Evolutionary conservation across 2,329 filamentous ascomycete species (phyloP), one percentile per base, ranked within the genome.

Genomic region (Penicillium sp.): DNA sequence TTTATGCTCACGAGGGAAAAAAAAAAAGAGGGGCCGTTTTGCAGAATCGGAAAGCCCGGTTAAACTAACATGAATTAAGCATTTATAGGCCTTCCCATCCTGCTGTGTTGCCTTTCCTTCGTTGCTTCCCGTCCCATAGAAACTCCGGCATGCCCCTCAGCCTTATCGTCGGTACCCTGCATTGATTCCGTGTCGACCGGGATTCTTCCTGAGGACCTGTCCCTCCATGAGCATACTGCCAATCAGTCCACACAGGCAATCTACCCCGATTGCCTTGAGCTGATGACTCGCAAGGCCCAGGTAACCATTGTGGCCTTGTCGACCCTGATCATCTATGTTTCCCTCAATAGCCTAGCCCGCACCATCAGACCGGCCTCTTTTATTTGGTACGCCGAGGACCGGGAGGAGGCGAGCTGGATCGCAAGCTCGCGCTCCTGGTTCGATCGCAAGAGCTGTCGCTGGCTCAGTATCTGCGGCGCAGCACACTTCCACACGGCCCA

Each of bases 401-500:
- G 79, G 52, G 85, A 87, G 63, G 87, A 91, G 70, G 76, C 78
- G 56, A 77, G 75, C 63, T 93, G 90, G 90, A 84, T 93, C 48
- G 80, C 84, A 46, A 88, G 84, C 19, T 90, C 89, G 14, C 85
- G 85, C 37, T 87, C 87, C 67, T 93, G 88, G 83, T 73, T 88
- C 58, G 90, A 93, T 72, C 83, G 89, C 31, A 91, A 91, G 69
- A 79, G 86, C 8, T 96, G 92, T 71, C 84, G 86, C 46, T 96
- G 89, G 88, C 76, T 96, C 43, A 83, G 89, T 33, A 73, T 96
- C 27, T 96, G 92, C 70, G 91, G 91, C 24, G 72, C 90, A n/a
- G 80, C 88, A 51, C 90, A 96, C 70, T 78, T 93, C 63, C 81
- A 83, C 52, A 83, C 78, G 45, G 86, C 87, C 67, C 82, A 83